Conservation (phyloP, 78 protist species). For the Diacronema lutheri region DNA sequence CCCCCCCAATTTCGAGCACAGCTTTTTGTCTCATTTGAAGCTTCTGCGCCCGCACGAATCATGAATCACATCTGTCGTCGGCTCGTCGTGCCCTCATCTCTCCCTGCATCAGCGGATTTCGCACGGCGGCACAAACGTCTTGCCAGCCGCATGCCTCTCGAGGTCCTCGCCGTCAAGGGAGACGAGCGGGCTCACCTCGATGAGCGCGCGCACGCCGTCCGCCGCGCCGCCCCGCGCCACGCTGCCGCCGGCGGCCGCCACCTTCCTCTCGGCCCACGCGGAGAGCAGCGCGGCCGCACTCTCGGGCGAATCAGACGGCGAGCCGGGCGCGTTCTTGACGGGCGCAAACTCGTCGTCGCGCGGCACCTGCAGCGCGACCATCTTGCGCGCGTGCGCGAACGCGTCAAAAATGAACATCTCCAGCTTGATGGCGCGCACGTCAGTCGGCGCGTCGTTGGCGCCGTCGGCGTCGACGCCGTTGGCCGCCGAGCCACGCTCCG, state of each 20-base stretch:
- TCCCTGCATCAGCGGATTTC: no score
- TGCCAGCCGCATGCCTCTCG: no score
- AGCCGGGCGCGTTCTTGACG: slow-evolving; percentile 43
- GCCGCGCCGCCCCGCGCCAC: not conserved
- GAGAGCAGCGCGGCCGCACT: not conserved
- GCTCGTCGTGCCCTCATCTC: no score
- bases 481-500: no score
- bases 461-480: no score
- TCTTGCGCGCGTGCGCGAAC: not conserved
- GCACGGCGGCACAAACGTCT: no score
- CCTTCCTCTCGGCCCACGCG: no score
- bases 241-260: not conserved
- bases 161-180: not conserved
- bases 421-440: slow-evolving; percentile 36
- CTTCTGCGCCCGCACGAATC: no score
- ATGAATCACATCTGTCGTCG: no score
- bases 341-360: slow-evolving; percentile 43
- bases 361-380: slow-evolving; percentile 12
- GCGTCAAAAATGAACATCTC: slow-evolving; percentile 57
- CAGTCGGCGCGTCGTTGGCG: not conserved
- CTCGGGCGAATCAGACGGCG: not conserved
- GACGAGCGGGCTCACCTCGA: slow-evolving; percentile 4
- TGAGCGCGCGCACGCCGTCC: not conserved
- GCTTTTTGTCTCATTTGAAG: no score
- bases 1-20: no score